phyloP scores from a whole-genome alignment of 2,329 filamentous ascomycete genomes.

The Shiraia sp. region DNA sequence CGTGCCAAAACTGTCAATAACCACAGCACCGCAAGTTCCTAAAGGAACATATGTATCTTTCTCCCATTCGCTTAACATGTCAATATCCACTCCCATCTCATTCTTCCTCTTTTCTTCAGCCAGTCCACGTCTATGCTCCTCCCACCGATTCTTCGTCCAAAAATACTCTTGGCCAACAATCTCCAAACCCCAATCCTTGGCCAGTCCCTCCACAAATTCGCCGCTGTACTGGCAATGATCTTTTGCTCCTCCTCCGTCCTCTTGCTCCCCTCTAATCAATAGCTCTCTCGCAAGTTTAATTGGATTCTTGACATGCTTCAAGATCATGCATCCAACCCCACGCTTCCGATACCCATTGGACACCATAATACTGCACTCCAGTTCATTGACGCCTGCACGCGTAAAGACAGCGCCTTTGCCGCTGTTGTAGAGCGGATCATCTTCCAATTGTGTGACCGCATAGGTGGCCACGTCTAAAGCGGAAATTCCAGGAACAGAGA shows the following conservation, averaged over 20 bases:
- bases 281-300: slow-evolving; percentile 73
- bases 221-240: slow-evolving; percentile 74
- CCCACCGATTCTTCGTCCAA: slow-evolving; percentile 77
- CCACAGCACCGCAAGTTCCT: slow-evolving; percentile 83
- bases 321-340: slow-evolving; percentile 74
- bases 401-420: slow-evolving; percentile 87
- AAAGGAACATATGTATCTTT: slow-evolving; percentile 72
- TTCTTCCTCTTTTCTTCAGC: slow-evolving; percentile 50
- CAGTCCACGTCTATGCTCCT: slow-evolving; percentile 70
- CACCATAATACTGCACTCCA: slow-evolving; percentile 88
- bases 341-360: slow-evolving; percentile 73
- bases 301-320: slow-evolving; percentile 77
- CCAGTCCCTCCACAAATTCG: slow-evolving; percentile 69
- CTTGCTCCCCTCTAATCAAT: slow-evolving; percentile 67
- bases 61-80: slow-evolving; percentile 57
- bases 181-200: slow-evolving; percentile 69
- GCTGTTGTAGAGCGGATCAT: slow-evolving; percentile 82
- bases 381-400: slow-evolving; percentile 77
- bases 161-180: slow-evolving; percentile 73
- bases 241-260: slow-evolving; percentile 63
- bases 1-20: slow-evolving; percentile 74
- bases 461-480: slow-evolving; percentile 76
- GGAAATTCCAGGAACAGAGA: slow-evolving; percentile 48
- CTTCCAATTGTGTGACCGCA: slow-evolving; percentile 75
- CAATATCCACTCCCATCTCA: slow-evolving; percentile 23